Evolutionary conservation across 306 rosid species (phyloP).

Genomic region (Prosopis cineraria): DNA sequence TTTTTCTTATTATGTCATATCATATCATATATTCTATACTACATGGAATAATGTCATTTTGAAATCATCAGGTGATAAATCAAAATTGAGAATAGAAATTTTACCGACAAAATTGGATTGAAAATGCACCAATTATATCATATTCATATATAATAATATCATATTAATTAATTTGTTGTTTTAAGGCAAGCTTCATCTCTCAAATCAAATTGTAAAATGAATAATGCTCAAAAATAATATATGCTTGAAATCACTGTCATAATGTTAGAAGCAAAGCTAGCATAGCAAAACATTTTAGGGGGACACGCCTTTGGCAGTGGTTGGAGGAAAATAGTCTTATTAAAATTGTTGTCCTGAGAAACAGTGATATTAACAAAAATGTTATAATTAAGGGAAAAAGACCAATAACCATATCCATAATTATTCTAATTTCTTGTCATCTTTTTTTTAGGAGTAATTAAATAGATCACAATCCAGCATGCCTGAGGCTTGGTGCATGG

Average conservation of each 20-base stretch:
- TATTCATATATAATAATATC: neutral
- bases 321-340: conserved; percentile 34
- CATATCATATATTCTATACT: neutral
- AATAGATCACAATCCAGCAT: too few species aligned
- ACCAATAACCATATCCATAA: too few species aligned
- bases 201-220: neutral
- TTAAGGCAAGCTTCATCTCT: neutral
- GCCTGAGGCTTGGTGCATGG: too few species aligned
- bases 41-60: neutral
- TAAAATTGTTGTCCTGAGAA: conserved; percentile 42
- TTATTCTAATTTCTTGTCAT: too few species aligned
- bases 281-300: conserved; percentile 23
- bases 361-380: conserved; percentile 32
- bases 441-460: too few species aligned
- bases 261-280: neutral
- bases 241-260: neutral
- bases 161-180: too few species aligned
- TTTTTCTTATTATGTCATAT: neutral
- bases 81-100: neutral
- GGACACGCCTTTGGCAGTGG: conserved; percentile 43
- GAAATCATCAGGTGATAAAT: neutral
- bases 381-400: neutral
- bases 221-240: too few species aligned
- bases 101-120: neutral
- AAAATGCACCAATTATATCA: neutral